Conservation (phyloP, 2,329 filamentous ascomycete species). For the Aschersonia sp. region DNA sequence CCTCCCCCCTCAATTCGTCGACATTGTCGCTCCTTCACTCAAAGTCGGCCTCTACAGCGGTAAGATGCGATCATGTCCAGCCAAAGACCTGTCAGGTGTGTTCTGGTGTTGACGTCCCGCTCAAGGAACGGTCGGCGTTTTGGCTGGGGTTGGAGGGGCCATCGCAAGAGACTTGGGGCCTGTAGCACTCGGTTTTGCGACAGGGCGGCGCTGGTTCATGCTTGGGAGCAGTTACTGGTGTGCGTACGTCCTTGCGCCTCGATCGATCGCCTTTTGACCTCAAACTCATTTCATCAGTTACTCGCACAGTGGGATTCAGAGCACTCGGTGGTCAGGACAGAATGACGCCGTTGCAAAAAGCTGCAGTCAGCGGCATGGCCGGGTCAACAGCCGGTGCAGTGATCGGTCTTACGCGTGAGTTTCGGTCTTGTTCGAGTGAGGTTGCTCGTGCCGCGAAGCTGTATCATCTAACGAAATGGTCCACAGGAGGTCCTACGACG, state of each 20-base stretch:
- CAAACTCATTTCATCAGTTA: slow-evolving; percentile 21
- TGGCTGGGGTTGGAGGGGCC: slow-evolving; percentile 55
- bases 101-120: too few species aligned
- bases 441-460: neutral
- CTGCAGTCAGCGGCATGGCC: slow-evolving; percentile 54
- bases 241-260: slow-evolving; percentile 20
- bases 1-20: slow-evolving; percentile 26
- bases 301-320: slow-evolving; percentile 30
- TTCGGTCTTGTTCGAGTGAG: neutral
- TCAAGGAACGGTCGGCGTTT: slow-evolving; percentile 43
- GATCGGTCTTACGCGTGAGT: slow-evolving; percentile 39
- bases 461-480: neutral
- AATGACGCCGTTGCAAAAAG: slow-evolving; percentile 42
- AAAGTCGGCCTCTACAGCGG: slow-evolving; percentile 46
- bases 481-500: slow-evolving; percentile 34
- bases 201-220: slow-evolving; percentile 68
- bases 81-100: too few species aligned
- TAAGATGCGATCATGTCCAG: slow-evolving; percentile 13
- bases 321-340: slow-evolving; percentile 35
- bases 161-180: slow-evolving; percentile 55
- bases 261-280: neutral
- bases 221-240: slow-evolving; percentile 68
- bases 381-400: slow-evolving; percentile 54
- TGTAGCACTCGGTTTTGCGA: slow-evolving; percentile 55
- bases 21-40: slow-evolving; percentile 35